phyloP scores from a whole-genome alignment of 2,329 filamentous ascomycete genomes.

The Onygenales sp. region DNA sequence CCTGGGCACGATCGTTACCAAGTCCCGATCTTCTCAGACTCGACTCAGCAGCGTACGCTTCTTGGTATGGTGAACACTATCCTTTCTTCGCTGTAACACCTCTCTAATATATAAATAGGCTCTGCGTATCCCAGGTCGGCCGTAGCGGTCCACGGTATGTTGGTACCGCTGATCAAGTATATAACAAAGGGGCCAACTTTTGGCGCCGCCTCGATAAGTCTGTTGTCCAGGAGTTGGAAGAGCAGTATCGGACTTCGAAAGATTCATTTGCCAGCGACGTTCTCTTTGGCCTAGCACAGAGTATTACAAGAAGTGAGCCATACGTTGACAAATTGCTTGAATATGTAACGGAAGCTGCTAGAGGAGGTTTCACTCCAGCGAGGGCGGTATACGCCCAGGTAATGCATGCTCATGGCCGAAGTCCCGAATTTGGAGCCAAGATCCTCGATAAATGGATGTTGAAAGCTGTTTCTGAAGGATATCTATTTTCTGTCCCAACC shows the following conservation, averaged over 20 bases:
- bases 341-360: conserved; percentile 16
- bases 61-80: conserved; percentile 13
- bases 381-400: conserved; percentile 19
- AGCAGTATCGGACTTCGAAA: conserved; percentile 14
- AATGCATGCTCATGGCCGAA: conserved; percentile 15
- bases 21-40: conserved; percentile 13
- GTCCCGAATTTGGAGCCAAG: conserved; percentile 11
- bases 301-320: conserved; percentile 11
- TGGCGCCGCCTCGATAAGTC: conserved; percentile 18
- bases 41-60: conserved; percentile 13
- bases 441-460: conserved; percentile 16
- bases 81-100: background rate
- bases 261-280: conserved; percentile 15
- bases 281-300: conserved; percentile 19
- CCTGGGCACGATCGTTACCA: conserved; percentile 14
- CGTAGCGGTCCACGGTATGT: conserved; percentile 6
- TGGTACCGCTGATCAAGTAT: conserved; percentile 17
- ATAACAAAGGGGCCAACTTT: conserved; percentile 20
- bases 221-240: conserved; percentile 16
- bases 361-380: conserved; percentile 15
- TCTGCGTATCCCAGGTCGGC: conserved; percentile 12
- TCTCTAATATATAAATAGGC: conserved; percentile 8
- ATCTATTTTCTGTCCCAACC: conserved; percentile 12
- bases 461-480: conserved; percentile 17
- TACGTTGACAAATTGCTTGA: conserved; percentile 16